Base-by-base conservation (phyloP, 768 basidiomycete species). In the Gyrodon lividus region DNA sequence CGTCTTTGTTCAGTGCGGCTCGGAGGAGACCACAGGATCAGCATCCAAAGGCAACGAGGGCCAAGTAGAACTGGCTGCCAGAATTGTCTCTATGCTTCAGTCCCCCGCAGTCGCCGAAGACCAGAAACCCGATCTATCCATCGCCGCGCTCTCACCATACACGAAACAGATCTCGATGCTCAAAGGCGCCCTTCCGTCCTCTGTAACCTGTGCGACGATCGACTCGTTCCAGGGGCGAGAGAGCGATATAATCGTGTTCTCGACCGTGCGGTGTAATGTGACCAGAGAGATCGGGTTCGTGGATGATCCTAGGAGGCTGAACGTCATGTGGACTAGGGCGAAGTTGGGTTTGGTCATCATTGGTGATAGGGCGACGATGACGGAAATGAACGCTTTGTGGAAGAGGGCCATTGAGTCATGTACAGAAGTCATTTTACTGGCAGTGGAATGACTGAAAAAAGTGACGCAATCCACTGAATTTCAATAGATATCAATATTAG, bases 261-360 rank as follows among this genome's bases (percentile, higher is more conserved):
- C 81, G 0, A 78, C 81, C 4, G 85, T 87, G 13, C 76, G 84
- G 10, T 80, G 77, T 57, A 87, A 88, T 56, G 72, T 59, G 16
- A 72, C 77, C 35, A 71, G 74, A 0, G 84, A 87, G 42, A 80
- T 87, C 41, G 84, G 85, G 5, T 88, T 87, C 55, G 67, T 86
- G 30, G 81, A 50, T 31, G 83, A 85, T 63, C 74, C 70, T 42
- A 69, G 83, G 49, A 60, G 83, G 55, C 62, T 84, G 59, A 85
- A 87, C 58, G 85, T 87, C 7, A 83, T 83, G 73, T 87, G 84
- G 85, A 87, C 86, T 13, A 69, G 86, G 2, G 81, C 84, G 1
- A 71, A 73, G 55, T 58, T 80, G 30, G 85, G 75, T 0, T 62
- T 87, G 57, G 75, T 87, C 46, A 70, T 87, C 26, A 70, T 86